Evolutionary conservation across 768 basidiomycete species (phyloP), one percentile per base, ranked within the genome.

Genomic region (Baorangia bicolor): DNA sequence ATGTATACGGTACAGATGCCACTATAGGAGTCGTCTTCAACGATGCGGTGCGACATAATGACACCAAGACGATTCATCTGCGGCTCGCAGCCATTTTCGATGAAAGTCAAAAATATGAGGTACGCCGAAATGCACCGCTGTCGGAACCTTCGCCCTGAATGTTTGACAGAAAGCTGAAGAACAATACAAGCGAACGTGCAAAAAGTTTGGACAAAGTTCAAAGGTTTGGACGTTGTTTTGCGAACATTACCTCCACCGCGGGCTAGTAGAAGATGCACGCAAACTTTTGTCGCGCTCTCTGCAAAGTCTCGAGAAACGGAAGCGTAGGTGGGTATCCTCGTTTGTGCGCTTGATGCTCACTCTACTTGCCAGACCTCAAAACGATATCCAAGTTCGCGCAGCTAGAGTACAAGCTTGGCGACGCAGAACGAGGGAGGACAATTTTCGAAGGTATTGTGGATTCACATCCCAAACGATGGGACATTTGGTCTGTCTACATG

Each of bases 361-460:
- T 18, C 38, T 47, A 18, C 5, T 48, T 28, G 21, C 10, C 60
- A 98, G 96, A 99, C 69, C 75, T 98, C 67, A 95, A 98, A 75
- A 96, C 92, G 1, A 95, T 98, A 63, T 89, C 92, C 51, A 90
- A 89, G 66, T 98, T 98, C 69, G 95, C 95, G 2, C 88, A 94
- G 62, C 77, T 98, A 20, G 97, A 99, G 70, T 99, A 98, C 74
- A 95, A 90, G 69, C 77, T 87, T 30, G 97, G 94, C 3, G 97
- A 98, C 62, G 78, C 92, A 2, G 97, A 99, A 70, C 85, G 97
- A 44, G 97, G 95, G 28, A 90, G 90, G 69, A 99, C 96, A 1
- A 80, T 99, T 48, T 98, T 97, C 57, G 96, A 98, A 68, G 97
- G 96, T 41, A 92, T 99, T 60, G 77, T 98, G 41, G 95, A 97